These are phyloP conservation scores for Lachancea cidri DNA, from an alignment of 805 yeast genomes.

Conservation along the genomic window DNA sequence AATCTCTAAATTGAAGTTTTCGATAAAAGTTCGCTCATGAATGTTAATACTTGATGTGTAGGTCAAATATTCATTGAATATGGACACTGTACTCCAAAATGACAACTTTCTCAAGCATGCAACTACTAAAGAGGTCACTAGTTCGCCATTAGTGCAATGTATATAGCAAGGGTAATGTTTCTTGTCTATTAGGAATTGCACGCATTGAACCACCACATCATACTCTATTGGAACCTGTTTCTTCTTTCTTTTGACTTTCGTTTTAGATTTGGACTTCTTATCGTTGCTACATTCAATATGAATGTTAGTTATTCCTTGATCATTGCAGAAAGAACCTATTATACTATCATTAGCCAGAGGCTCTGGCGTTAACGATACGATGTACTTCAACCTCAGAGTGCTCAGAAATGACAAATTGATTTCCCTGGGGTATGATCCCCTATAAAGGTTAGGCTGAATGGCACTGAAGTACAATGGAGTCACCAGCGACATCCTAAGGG, in stretches of 20 bases:
- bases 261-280: constrained; percentile 15
- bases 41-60: constrained; percentile 74
- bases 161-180: constrained; percentile 67
- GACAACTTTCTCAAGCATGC: constrained; percentile 83
- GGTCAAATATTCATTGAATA: constrained; percentile 76
- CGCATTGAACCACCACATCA: constrained; percentile 50
- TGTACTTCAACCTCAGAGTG: constrained; percentile 60
- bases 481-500: constrained; percentile 31
- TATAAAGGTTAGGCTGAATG: constrained; percentile 61
- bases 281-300: constrained; percentile 63
- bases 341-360: constrained; percentile 57
- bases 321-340: constrained; percentile 47
- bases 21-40: constrained; percentile 80
- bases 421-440: constrained; percentile 86
- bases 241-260: constrained; percentile 68
- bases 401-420: constrained; percentile 64
- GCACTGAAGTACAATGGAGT: constrained; percentile 79
- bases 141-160: constrained; percentile 89
- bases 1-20: constrained; percentile 64
- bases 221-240: constrained; percentile 77
- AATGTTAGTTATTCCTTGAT: constrained; percentile 51
- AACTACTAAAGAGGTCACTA: constrained; percentile 73
- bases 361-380: constrained; percentile 74
- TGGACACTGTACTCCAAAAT: constrained; percentile 85
- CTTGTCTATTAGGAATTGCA: constrained; percentile 57